Evolutionary conservation across 2,329 filamentous ascomycete species (phyloP), one percentile per base, ranked within the genome.

Genomic region (Fusarium sp.): DNA sequence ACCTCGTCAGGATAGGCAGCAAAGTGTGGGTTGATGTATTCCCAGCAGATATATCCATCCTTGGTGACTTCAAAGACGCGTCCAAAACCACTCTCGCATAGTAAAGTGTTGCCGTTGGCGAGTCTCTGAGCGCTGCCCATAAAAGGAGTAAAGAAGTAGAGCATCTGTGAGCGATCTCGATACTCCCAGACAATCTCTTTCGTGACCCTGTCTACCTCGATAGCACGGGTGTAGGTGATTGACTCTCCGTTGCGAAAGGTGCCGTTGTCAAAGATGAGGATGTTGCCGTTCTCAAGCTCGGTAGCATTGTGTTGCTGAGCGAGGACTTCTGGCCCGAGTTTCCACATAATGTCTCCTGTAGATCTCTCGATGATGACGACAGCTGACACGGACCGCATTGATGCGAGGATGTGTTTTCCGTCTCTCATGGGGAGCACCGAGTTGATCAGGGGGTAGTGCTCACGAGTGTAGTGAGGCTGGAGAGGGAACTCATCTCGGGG

Each of bases 371-470:
- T 79, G 53, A 80, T 78, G 53, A 80, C 40, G 0, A 80, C 79
- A 2, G 77, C 71, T 4, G 78, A 80, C 0, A 80, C 72, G 4
- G 78, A 80, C 3, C 78, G 64, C 70, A 80, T 64, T 0, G 79
- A 80, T 2, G 79, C 78, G 3, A 80, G 75, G 14, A 80, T 64
- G 11, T 80, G 77, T 11, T 78, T 79, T 0, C 78, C 77, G 2
- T 79, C 79, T 16, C 74, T 72, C 62, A 79, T 69, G 1, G 78
- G 77, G 1, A 78, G n/a, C 2, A 80, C 77, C 0, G 78, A 77
- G 66, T 80, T 80, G 67, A 80, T 80, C 1, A 80, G 76, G 1
- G 78, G 79, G 14, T 80, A 80, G 16, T 80, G 77, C n/a, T 80
- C 79, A 4, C 78, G 66, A 0, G 78, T 80, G 56, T 80, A 80